Evolutionary conservation across 768 basidiomycete genomes (phyloP), one percentile per base, ranked within the genome.

Genomic region (Epithele typhae): DNA sequence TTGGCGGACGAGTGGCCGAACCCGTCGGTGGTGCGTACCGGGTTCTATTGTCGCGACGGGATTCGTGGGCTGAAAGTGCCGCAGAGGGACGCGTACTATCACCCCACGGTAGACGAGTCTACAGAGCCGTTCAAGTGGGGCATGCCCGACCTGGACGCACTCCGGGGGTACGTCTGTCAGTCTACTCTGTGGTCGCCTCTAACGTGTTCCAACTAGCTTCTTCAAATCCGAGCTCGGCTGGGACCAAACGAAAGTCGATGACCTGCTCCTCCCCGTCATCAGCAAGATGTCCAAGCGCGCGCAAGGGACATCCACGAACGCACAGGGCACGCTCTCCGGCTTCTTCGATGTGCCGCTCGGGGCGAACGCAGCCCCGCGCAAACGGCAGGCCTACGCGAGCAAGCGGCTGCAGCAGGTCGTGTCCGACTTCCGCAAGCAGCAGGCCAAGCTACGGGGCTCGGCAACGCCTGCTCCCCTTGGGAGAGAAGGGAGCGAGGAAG

Each of bases 81-180:
- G 5, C 60, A 96, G 92, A 73, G 87, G 48, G 91, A 95, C 49
- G 95, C 92, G 8, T 99, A 99, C 65, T 87, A 88, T 60, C 82
- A 92, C 59, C 95, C 95, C 0, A 79, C 84, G 0, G 87, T 95
- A 6, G 93, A 97, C 61, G 78, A 81, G 32, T 95, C 92, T 1
- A 84, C 92, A 45, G 94, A 97, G 52, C 84, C 88, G 0, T 98
- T 99, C 64, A 90, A 92, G 58, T 99, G 95, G 95, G 93, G 91
- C 4, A 70, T 93, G 52, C 92, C 94, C n/a, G 96, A 98, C 62
- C 78, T 99, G 2, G 92, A 96, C 60, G 93, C 85, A 3, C 77
- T 99, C 44, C 81, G 93, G 52, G 67, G 75, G 91, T 94, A 62
- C 45, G 81, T 68, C 7, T 11, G 6, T 14, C 23, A 17, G 14